A percentile compares a stretch with the other conserved stretches of the same genome.
Conservation (phyloP, 257 asterid species). For the Knoxia roxburghii region DNA sequence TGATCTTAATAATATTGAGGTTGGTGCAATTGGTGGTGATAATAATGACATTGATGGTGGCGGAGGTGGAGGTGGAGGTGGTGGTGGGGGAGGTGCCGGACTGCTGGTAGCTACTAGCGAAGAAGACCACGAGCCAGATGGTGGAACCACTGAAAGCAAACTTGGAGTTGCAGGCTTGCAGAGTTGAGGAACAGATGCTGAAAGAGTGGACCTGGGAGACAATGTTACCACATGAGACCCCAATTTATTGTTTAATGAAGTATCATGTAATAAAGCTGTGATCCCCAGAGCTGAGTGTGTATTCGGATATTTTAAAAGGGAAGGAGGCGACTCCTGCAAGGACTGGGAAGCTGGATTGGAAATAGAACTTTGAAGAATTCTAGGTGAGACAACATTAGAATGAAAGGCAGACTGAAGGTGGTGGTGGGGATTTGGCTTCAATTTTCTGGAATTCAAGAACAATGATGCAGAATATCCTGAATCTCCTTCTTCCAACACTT, state of each 20-base stretch:
- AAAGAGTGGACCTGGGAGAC: constrained; percentile 23
- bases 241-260: constrained; percentile 24
- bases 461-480: neutral
- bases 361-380: constrained; percentile 20
- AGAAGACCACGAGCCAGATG: constrained; percentile 13
- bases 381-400: constrained; percentile 33
- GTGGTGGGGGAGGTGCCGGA: constrained; percentile 14
- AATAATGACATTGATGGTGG: constrained; percentile 19
- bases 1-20: neutral
- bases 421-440: constrained; percentile 27
- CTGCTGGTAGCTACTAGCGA: constrained; percentile 17
- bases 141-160: constrained; percentile 14
- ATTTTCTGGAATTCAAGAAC: neutral
- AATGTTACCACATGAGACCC: constrained; percentile 17
- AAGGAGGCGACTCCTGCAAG: constrained; percentile 27
- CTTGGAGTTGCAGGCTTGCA: constrained; percentile 19
- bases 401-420: constrained; percentile 34
- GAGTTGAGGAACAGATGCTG: constrained; percentile 26
- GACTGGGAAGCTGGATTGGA: constrained; percentile 30
- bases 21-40: constrained; percentile 7
- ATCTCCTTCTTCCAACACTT: neutral
- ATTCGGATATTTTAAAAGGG: constrained; percentile 42
- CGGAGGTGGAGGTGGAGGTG: constrained; percentile 21
- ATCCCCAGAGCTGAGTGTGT: constrained; percentile 58
- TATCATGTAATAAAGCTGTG: constrained; percentile 57